Conservation (phyloP, 2,329 filamentous ascomycete genomes). For the Ambrosiella beaveri region DNA sequence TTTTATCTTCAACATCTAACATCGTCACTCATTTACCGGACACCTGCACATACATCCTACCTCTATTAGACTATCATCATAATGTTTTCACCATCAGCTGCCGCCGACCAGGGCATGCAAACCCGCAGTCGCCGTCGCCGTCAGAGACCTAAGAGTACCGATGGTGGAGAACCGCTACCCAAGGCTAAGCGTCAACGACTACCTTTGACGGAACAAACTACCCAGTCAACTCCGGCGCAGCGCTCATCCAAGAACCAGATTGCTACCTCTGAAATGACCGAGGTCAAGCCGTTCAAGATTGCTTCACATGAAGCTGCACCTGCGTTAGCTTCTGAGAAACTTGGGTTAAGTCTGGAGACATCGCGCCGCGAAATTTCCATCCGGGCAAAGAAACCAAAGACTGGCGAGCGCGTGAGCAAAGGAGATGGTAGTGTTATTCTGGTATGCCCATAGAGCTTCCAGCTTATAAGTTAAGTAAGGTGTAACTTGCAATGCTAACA, state of each 20-base stretch:
- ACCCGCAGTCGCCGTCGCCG: constrained; percentile 39
- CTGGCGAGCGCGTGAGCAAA: constrained; percentile 45
- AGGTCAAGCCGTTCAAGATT: constrained; percentile 37
- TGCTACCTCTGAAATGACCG: constrained; percentile 33
- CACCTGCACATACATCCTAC: background rate
- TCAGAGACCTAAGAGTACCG: constrained; percentile 40
- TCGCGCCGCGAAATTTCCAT: constrained; percentile 36
- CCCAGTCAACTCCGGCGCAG: constrained; percentile 18
- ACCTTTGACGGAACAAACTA: constrained; percentile 39
- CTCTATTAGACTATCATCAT: background rate
- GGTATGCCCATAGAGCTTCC: constrained; percentile 27
- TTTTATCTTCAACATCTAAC: background rate
- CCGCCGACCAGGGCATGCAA: constrained; percentile 25
- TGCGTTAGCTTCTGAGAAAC: constrained; percentile 19
- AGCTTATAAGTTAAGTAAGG: background rate
- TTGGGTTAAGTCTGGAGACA: constrained; percentile 26
- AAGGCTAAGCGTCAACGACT: constrained; percentile 47
- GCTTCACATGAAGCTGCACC: constrained; percentile 22
- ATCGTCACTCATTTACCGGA: background rate
- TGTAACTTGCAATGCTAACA: constrained; percentile 8
- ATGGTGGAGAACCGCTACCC: constrained; percentile 37
- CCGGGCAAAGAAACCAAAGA: constrained; percentile 44
- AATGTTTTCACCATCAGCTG: constrained; percentile 43
- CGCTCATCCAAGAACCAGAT: constrained; percentile 17
- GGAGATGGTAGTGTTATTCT: constrained; percentile 50